Conservation (phyloP, 2,329 filamentous ascomycete species). For the Pseudocercospora macadamiae region DNA sequence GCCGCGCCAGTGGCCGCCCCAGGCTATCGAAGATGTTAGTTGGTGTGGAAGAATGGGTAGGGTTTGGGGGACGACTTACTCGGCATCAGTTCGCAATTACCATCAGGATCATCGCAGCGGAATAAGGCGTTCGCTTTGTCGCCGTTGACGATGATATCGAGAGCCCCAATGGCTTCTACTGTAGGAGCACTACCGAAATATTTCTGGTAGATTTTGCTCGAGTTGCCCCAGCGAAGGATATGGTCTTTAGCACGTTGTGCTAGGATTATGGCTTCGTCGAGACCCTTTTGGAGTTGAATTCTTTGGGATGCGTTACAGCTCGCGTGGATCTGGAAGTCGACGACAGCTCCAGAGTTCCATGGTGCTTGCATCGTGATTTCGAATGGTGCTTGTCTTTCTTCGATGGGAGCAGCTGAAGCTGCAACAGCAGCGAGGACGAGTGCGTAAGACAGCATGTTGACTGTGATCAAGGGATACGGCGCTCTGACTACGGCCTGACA, state of each 20-base stretch:
- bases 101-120: conserved; percentile 69
- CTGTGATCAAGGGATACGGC: too few relatives aligned
- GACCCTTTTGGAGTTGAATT: conserved; percentile 57
- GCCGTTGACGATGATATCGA: conserved; percentile 61
- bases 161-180: conserved; percentile 64
- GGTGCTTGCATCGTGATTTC: conserved; percentile 17
- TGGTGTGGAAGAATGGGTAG: background rate
- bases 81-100: conserved; percentile 55
- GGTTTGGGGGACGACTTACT: conserved; percentile 11
- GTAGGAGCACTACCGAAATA: conserved; percentile 68
- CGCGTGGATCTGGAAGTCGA: conserved; percentile 58
- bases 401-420: conserved; percentile 19
- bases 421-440: conserved; percentile 17
- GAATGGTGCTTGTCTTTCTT: conserved; percentile 23
- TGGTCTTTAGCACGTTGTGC: conserved; percentile 66
- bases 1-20: conserved; percentile 70
- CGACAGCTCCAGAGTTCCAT: conserved; percentile 41
- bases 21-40: conserved; percentile 48
- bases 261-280: conserved; percentile 62
- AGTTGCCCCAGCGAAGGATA: conserved; percentile 60
- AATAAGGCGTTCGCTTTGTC: conserved; percentile 63
- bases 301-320: conserved; percentile 68
- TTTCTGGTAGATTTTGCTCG: conserved; percentile 63
- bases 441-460: conserved; percentile 16
- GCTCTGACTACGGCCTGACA: background rate